Conservation (phyloP, 257 asterid genomes). For the Dorcoceras hygrometricum region DNA sequence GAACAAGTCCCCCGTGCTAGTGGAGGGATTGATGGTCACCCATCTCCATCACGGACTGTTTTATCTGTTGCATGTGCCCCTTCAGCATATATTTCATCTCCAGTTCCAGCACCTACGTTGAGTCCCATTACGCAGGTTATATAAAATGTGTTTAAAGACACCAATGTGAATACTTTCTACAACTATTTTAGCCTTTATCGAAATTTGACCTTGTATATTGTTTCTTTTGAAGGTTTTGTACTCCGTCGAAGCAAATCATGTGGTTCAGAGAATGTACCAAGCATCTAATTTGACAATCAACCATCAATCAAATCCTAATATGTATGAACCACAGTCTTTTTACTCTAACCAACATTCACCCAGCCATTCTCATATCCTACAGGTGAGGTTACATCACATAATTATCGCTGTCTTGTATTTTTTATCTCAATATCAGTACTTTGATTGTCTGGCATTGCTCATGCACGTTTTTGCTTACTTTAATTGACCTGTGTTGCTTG, state of each 20-base stretch:
- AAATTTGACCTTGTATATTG: slow-evolving; percentile 15
- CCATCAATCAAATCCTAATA: slow-evolving; percentile 46
- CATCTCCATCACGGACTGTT: slow-evolving; percentile 36
- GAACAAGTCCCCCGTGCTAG: slow-evolving; percentile 28
- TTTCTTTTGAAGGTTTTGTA: slow-evolving; percentile 46
- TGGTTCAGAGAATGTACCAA: slow-evolving; percentile 49
- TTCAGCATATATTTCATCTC: slow-evolving; percentile 45
- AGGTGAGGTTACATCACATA: slow-evolving; percentile 36
- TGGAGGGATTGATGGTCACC: slow-evolving; percentile 27
- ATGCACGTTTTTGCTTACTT: no score
- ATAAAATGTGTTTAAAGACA: slow-evolving; percentile 15
- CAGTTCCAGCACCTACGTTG: slow-evolving; percentile 40
- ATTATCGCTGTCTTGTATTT: slow-evolving; percentile 6
- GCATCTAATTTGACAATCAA: slow-evolving; percentile 40
- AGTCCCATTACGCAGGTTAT: slow-evolving; percentile 54
- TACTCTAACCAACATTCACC: slow-evolving; percentile 52
- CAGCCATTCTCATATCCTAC: slow-evolving; percentile 46
- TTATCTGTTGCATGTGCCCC: slow-evolving; percentile 45
- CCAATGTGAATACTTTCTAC: neutral
- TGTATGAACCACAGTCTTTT: slow-evolving; percentile 44
- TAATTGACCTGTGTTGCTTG: no score
- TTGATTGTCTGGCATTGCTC: neutral
- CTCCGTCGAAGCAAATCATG: slow-evolving; percentile 45
- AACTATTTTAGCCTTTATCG: neutral
- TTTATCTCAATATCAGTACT: neutral